Percentiles rank a stretch among this genome's conserved stretches.
These are phyloP conservation scores for Leishmania major DNA, from an alignment of 208 protist species.

Conservation along the genomic window DNA sequence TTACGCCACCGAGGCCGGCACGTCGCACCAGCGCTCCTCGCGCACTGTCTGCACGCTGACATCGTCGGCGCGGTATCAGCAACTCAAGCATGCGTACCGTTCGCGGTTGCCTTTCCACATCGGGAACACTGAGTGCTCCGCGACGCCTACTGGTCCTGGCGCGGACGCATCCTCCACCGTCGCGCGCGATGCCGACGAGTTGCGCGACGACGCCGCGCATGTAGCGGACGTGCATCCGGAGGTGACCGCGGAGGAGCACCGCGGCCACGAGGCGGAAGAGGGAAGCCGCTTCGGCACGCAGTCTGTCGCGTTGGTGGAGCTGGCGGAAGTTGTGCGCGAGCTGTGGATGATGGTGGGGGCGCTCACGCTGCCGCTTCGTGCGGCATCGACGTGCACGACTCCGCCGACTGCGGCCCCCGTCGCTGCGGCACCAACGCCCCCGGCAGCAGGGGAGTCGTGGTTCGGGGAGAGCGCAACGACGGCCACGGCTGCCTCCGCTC, in stretches of 20 bases:
- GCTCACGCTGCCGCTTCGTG: slow-evolving; percentile 26
- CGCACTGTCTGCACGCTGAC: neutral
- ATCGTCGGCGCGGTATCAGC: slow-evolving; percentile 19
- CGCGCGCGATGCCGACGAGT: neutral
- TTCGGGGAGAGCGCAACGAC: neutral
- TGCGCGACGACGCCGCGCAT: neutral
- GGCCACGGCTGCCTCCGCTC: neutral
- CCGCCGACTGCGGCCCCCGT: neutral
- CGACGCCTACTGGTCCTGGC: neutral
- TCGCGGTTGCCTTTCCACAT: neutral
- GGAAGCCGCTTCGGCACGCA: neutral
- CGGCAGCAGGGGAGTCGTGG: neutral
- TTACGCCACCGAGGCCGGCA: neutral
- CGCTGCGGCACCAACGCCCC: neutral
- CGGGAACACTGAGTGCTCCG: neutral
- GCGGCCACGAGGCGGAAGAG: neutral
- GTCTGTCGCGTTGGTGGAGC: slow-evolving; percentile 1
- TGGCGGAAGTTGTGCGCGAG: slow-evolving; percentile 4
- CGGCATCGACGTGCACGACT: slow-evolving; percentile 11
- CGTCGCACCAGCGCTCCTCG: neutral
- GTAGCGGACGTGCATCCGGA: neutral
- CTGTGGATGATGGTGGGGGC: slow-evolving; percentile 11
- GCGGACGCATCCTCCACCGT: neutral
- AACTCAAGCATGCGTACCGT: slow-evolving; percentile 18
- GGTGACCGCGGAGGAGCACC: neutral